phyloP scores from a whole-genome alignment of 2,329 filamentous ascomycete species.

The Xylariaceae sp. region DNA sequence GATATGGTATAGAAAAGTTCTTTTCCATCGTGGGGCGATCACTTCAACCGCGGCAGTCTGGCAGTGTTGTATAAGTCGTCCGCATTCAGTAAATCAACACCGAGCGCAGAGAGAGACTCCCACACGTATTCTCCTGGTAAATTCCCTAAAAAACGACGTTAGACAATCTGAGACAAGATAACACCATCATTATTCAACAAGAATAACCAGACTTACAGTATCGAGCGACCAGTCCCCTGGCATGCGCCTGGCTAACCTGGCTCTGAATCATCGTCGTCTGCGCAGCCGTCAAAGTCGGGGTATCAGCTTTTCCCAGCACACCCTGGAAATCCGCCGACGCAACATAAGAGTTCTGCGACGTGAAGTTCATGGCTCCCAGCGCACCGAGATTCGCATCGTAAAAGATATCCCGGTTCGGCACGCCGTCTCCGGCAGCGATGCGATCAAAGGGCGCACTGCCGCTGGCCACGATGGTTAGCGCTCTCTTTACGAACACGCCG shows the following conservation, averaged over 20 bases:
- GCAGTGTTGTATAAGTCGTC: constrained; percentile 26
- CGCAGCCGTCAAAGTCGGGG: constrained; percentile 16
- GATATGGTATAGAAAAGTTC: not conserved
- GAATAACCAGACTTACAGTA: constrained; percentile 26
- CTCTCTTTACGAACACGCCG: constrained; percentile 23
- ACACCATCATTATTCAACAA: not conserved
- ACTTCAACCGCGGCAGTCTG: constrained; percentile 17
- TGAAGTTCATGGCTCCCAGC: constrained; percentile 18
- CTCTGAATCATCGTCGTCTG: constrained; percentile 12
- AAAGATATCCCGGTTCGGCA: constrained; percentile 27
- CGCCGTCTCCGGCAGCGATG: constrained; percentile 24
- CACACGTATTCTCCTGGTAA: constrained; percentile 29
- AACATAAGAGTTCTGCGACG: constrained; percentile 27
- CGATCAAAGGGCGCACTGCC: constrained; percentile 28
- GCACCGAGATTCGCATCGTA: constrained; percentile 27
- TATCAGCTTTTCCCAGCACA: constrained; percentile 22
- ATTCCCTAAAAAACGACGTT: constrained; percentile 21
- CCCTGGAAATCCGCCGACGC: constrained; percentile 28
- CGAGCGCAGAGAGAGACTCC: constrained; percentile 24
- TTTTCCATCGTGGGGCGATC: not conserved
- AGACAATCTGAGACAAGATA: constrained; percentile 5
- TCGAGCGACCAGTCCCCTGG: constrained; percentile 26
- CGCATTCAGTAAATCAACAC: constrained; percentile 29
- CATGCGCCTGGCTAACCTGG: constrained; percentile 26
- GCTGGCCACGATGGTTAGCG: constrained; percentile 29